These are phyloP conservation scores for Capillidium rhysosporum DNA, from an alignment of 371 early-diverging fungal genomes.

Conservation along the genomic window DNA sequence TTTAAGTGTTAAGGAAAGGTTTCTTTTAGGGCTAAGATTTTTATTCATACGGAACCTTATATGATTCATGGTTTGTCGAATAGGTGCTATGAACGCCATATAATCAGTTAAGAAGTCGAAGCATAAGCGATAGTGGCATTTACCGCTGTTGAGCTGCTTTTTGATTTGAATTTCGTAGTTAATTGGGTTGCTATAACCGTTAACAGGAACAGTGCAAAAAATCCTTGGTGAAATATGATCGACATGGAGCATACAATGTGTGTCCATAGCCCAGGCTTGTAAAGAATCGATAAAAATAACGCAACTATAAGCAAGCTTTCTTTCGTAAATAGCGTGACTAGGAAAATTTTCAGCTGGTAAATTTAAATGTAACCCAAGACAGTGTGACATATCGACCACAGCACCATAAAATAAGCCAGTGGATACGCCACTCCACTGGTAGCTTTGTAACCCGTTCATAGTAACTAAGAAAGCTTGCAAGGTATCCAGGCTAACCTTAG, in stretches of 20 bases:
- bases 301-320: constrained; percentile 4
- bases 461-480: constrained; percentile 1
- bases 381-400: constrained; percentile 2
- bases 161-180: neutral
- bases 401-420: constrained; percentile 3
- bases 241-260: neutral
- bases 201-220: neutral
- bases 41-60: neutral
- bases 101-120: neutral
- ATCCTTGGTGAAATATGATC: neutral
- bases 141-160: no score
- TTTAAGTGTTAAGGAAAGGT: no score
- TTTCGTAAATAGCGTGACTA: neutral
- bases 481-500: neutral
- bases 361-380: neutral
- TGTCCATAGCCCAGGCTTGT: constrained; percentile 4
- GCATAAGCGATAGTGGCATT: neutral
- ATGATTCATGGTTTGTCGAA: neutral
- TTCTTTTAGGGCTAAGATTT: neutral
- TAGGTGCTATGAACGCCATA: neutral
- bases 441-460: neutral
- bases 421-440: neutral
- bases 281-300: neutral
- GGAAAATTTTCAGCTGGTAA: neutral
- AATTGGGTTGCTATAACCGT: no score